Conservation (phyloP, 257 asterid species). For the Solanum commersonii region DNA sequence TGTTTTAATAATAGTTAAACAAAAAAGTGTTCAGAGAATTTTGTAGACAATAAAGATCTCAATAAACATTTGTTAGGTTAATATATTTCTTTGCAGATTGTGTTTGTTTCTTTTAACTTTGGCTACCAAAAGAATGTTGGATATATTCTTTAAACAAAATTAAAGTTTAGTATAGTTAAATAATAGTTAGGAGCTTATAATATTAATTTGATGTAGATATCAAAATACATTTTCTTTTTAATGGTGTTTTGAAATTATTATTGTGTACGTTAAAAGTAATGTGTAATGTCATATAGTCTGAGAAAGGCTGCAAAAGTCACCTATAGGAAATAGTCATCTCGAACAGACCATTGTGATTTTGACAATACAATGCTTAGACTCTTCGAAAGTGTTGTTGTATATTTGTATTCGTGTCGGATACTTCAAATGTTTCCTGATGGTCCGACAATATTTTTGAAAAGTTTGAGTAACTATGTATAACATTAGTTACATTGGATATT, state of each 20-base stretch:
- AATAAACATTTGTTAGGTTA: background rate
- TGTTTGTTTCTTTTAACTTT: background rate
- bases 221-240: background rate
- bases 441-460: too few species aligned
- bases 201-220: too few species aligned
- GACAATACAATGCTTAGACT: background rate
- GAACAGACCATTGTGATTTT: background rate
- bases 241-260: background rate
- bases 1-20: background rate
- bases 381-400: background rate
- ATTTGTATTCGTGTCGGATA: rapidly evolving
- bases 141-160: too few species aligned
- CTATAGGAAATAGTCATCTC: background rate
- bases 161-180: too few species aligned
- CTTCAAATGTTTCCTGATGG: rapidly evolving
- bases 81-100: background rate
- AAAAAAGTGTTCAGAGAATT: background rate
- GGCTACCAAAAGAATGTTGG: background rate
- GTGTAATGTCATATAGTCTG: background rate
- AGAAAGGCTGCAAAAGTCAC: background rate
- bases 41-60: background rate
- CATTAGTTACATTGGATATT: background rate
- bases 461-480: rapidly evolving
- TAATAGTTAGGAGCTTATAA: too few species aligned
- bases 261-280: background rate